phyloP scores from a whole-genome alignment of 2,329 filamentous ascomycete species.

The Sclerotinia nivalis region DNA sequence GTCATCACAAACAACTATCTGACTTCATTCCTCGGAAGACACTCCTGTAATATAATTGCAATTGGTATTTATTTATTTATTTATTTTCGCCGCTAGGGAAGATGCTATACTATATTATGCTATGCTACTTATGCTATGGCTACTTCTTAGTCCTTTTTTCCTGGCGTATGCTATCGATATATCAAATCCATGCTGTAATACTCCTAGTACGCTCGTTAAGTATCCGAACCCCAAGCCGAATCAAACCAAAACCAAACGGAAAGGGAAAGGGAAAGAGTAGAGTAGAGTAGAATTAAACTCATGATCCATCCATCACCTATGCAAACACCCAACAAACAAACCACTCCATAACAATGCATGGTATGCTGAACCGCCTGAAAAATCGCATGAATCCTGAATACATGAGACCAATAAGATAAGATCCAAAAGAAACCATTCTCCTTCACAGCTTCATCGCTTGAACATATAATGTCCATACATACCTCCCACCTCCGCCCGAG shows the following conservation, averaged over 20 bases:
- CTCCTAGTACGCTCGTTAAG: neutral
- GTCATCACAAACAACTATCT: neutral
- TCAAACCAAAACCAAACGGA: neutral
- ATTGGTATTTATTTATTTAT: neutral
- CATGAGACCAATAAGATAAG: neutral
- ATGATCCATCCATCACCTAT: neutral
- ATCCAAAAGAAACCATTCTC: neutral
- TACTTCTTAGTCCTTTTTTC: neutral
- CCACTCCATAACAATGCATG: constrained; percentile 4
- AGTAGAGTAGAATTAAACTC: constrained; percentile 9
- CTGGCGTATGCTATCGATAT: neutral
- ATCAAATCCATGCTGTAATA: neutral
- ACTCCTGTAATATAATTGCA: neutral
- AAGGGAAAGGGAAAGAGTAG: neutral
- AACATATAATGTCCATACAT: constrained; percentile 63
- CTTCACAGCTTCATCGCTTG: constrained; percentile 41
- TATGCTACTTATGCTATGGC: neutral
- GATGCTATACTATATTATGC: neutral
- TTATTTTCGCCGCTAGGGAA: neutral
- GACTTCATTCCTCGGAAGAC: neutral
- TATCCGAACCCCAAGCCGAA: neutral
- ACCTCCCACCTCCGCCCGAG: constrained; percentile 56
- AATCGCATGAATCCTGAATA: neutral
- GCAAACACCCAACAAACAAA: neutral
- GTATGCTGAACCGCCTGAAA: neutral